These are phyloP conservation scores for Edaphochlamys debaryana DNA, from an alignment of 139 green algal species.

Conservation along the genomic window DNA sequence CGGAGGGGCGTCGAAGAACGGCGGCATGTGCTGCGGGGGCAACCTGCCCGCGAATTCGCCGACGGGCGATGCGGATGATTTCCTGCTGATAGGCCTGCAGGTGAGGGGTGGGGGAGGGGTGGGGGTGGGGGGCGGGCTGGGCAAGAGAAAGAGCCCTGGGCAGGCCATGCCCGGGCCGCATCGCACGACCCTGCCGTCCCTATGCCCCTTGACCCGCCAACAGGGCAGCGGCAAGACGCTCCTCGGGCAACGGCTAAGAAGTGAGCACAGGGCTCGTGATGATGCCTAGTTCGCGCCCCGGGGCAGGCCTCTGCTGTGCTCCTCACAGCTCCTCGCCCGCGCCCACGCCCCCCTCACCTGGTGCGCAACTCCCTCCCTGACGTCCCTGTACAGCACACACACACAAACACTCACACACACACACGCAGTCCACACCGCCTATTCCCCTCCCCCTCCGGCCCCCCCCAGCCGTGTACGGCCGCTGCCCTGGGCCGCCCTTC, in stretches of 20 bases:
- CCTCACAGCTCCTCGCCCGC: no score
- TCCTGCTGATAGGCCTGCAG: constrained; percentile 9
- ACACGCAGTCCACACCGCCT: background rate
- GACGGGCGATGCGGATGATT: background rate
- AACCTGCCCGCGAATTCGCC: background rate
- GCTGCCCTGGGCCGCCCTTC: no score
- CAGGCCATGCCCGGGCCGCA: background rate
- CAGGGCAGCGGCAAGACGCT: constrained; percentile 34
- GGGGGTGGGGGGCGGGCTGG: background rate
- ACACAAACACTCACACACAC: background rate
- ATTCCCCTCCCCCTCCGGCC: background rate
- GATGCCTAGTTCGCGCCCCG: no score
- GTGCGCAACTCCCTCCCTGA: no score
- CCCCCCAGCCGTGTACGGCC: constrained; percentile 20
- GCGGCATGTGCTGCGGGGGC: background rate
- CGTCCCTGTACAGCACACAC: no score
- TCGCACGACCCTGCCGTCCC: background rate
- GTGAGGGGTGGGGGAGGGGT: background rate
- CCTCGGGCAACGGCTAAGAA: background rate
- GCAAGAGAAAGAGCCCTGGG: background rate
- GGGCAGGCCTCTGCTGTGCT: no score
- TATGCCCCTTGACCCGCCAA: background rate
- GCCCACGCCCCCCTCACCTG: no score
- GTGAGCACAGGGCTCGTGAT: no score
- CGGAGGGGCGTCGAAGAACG: no score